Evolutionary conservation across 2,329 filamentous ascomycete species (phyloP).

Genomic region (Cladophialophora yegresii): DNA sequence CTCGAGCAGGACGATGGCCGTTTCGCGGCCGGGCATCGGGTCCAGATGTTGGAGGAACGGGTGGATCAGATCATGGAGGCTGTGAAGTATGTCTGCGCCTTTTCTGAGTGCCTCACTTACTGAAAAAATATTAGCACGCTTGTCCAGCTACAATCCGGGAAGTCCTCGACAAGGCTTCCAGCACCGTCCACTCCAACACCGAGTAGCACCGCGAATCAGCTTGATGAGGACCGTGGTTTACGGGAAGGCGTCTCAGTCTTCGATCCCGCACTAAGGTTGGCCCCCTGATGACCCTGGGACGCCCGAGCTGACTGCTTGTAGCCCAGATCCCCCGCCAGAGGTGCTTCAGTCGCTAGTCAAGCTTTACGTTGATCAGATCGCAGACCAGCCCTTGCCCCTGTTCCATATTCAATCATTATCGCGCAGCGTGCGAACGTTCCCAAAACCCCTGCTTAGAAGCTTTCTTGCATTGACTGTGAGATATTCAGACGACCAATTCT

Average conservation of each 20-base stretch:
- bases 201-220: neutral
- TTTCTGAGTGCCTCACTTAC: neutral
- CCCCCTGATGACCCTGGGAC: neutral
- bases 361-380: slow-evolving; percentile 52
- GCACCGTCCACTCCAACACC: slow-evolving; percentile 16
- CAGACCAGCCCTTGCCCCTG: slow-evolving; percentile 54
- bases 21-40: slow-evolving; percentile 39
- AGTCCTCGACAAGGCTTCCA: slow-evolving; percentile 21
- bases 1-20: neutral
- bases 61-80: slow-evolving; percentile 43
- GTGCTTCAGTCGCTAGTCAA: slow-evolving; percentile 45
- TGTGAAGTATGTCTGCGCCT: slow-evolving; percentile 39
- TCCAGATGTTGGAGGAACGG: slow-evolving; percentile 42
- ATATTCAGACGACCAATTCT: slow-evolving; percentile 43
- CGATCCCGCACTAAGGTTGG: slow-evolving; percentile 15
- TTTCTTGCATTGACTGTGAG: slow-evolving; percentile 50
- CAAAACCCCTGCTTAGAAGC: slow-evolving; percentile 41
- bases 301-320: slow-evolving; percentile 32
- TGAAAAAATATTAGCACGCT: slow-evolving; percentile 15
- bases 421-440: slow-evolving; percentile 43
- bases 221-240: neutral
- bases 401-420: slow-evolving; percentile 41
- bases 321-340: slow-evolving; percentile 45
- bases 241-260: neutral
- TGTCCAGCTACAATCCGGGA: slow-evolving; percentile 23